A percentile compares a stretch with the other conserved stretches of the same genome.
phyloP scores from a whole-genome alignment of 202 grass and related monocot genomes.

The Elaeis oleifera region DNA sequence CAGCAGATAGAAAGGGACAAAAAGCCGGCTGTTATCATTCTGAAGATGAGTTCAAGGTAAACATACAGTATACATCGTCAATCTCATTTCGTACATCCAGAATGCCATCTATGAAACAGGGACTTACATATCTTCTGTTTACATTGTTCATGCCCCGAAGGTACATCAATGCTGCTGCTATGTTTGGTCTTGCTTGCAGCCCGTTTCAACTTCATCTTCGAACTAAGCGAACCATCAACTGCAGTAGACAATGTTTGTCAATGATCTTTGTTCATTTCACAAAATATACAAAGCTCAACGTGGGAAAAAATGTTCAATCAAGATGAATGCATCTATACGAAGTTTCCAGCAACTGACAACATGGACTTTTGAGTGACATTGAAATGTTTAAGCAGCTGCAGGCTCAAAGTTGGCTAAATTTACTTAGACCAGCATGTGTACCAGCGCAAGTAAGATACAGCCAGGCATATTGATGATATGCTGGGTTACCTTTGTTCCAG shows the following conservation, averaged over 20 bases:
- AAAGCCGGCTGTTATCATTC: too few relatives aligned
- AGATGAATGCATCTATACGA: not conserved
- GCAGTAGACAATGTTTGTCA: constrained; percentile 7
- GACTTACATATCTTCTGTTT: not conserved
- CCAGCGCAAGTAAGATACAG: too few relatives aligned
- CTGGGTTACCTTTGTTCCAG: too few relatives aligned
- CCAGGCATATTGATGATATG: too few relatives aligned
- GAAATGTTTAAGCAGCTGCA: too few relatives aligned
- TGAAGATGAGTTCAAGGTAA: too few relatives aligned
- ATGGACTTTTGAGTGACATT: too few relatives aligned
- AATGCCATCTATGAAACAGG: not conserved
- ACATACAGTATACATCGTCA: too few relatives aligned
- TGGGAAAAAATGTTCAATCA: not conserved
- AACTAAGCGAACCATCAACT: constrained; percentile 51
- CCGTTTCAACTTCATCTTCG: constrained; percentile 49
- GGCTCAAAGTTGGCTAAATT: too few relatives aligned
- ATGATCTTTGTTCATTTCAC: not conserved
- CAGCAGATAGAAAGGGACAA: too few relatives aligned
- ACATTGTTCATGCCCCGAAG: constrained; percentile 10
- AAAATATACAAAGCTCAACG: not conserved
- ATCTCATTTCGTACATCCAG: too few relatives aligned
- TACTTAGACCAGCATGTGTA: too few relatives aligned
- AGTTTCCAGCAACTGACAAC: not conserved
- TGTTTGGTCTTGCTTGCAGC: constrained; percentile 26
- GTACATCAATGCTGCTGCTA: not conserved